Base-by-base conservation (phyloP, 2,329 filamentous ascomycete species). In the Fusarium dimerum region DNA sequence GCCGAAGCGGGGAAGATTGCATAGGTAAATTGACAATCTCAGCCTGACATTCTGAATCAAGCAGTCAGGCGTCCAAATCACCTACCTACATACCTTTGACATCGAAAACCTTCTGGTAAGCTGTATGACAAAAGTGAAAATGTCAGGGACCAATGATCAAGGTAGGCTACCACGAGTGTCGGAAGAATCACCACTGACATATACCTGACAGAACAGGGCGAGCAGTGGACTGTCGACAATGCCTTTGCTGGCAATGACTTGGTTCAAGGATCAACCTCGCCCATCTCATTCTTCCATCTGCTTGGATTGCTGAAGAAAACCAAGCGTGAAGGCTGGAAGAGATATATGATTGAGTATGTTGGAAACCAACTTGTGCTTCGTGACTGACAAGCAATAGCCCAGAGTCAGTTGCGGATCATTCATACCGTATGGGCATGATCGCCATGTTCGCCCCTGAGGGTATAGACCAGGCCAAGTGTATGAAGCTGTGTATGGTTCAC, bases 341-440 rank as follows among this genome's bases (percentile, higher is more conserved):
- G 93, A 43, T 96, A 97, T 71, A 86, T 85, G 45, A 91, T 97
- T 59, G 67, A 44, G 71, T 54, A 20, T 45, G 55, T 57, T 20
- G 18, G 15, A 13, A n/a, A 7, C n/a, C 10, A 8, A 9, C 6
- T 30, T 40, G 17, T 12, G 17, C 5, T 16, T 18, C 3, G 20
- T 20, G 26, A 36, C n/a, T 17, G 18, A 45, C 32, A 40, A 50
- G 43, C 43, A 16, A 6, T 57, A 85, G 81, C 51, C 88, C 90
- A 68, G 94, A 99, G 73, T 96, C 91, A 1, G 97, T 99, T 68
- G 84, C 90, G 48, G 94, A 99, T 75, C 94, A 99, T 80, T 99
- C 97, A 92, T 99, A 97, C 75, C 91, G 94, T 73, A 99, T 99
- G 94, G 90, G 92, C 38, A 84, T 97, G 64, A 90, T 99, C 73